Base-by-base conservation (phyloP, 2,329 filamentous ascomycete species). In the Penicillium frequentans region DNA sequence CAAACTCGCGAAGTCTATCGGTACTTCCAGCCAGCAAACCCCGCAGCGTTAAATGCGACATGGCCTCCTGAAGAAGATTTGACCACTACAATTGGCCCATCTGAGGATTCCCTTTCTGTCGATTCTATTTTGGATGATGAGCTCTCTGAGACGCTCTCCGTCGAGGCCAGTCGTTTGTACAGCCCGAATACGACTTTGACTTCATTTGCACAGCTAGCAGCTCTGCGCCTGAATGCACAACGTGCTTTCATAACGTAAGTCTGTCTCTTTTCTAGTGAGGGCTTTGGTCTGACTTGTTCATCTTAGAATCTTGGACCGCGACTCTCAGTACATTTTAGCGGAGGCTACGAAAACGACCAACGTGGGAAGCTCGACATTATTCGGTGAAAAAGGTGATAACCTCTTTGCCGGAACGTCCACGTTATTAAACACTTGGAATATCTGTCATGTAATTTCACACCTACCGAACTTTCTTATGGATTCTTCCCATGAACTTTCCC, bases 1-100 rank as follows among this genome's bases (percentile, higher is more conserved):
- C 61, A 55, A 49, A 39, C 55, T 27, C 61, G 61, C 27, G 61
- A 63, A 33, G 55, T 60, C 23, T 63, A 62, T 42, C 61, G 59
- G 11, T 62, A 63, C 14, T 63, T 63, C 19, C 59, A 58, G 26
- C 59, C 57, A 7, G 43, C 26, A 33, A 59, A 56, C 16, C 57
- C 55, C n/a, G 52, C 57, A 2, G 49, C 51, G 7, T 29, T 62
- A 7, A 59, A 54, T 51, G 23, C 48, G 31, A 51, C 43, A 16
- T 52, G 42, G 37, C 19, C 26, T 13, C 24, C 46, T 26, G 51
- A 35, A 19, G 49, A 60, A 0, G 14, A 21, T 27, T n/a, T 13
- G n/a, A 33, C n/a, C 11, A 11, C 27, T 19, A 27, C 8, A 21
- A 11, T 11, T 21, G n/a, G 27, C n/a, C 19, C 33, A 13, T 31